Evolutionary conservation across 176 grass and related monocot species (phyloP).

Genomic region (Tillandsia leiboldiana): DNA sequence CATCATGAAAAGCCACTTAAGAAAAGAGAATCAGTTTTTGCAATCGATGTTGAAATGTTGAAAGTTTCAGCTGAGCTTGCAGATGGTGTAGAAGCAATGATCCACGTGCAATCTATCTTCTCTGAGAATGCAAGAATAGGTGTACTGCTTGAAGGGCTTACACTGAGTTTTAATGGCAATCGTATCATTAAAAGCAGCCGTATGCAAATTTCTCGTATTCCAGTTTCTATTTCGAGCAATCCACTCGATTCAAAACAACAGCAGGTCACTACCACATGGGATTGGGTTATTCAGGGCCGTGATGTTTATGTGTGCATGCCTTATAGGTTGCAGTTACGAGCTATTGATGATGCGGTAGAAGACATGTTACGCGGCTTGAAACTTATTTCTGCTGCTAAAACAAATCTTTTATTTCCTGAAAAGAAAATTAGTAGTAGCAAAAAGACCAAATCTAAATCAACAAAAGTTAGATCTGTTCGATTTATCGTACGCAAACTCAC

Average conservation of each 20-base stretch:
- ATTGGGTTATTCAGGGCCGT: conserved; percentile 85
- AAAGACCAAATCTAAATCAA: conserved; percentile 60
- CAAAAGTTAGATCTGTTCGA: conserved; percentile 54
- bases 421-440: conserved; percentile 59
- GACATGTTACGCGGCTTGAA: conserved; percentile 67
- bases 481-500: conserved; percentile 62
- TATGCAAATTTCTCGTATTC: conserved; percentile 81
- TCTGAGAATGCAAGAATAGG: conserved; percentile 98
- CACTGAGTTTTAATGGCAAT: conserved; percentile 55
- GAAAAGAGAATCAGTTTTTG: conserved; percentile 82
- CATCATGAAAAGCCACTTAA: conserved; percentile 49
- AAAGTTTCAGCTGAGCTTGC: conserved; percentile 80
- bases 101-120: conserved; percentile 84
- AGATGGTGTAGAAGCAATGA: conserved; percentile 79
- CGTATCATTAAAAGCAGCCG: conserved; percentile 63
- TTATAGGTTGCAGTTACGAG: conserved; percentile 89
- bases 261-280: conserved; percentile 37
- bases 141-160: conserved; percentile 74
- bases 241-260: conserved; percentile 56
- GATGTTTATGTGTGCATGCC: conserved; percentile 82
- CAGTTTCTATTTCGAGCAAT: conserved; percentile 54
- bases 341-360: conserved; percentile 96
- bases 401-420: conserved; percentile 57
- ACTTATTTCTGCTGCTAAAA: conserved; percentile 79
- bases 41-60: conserved; percentile 78